These are phyloP conservation scores for Cicer arietinum DNA, from an alignment of 306 rosid genomes.

Conservation along the genomic window DNA sequence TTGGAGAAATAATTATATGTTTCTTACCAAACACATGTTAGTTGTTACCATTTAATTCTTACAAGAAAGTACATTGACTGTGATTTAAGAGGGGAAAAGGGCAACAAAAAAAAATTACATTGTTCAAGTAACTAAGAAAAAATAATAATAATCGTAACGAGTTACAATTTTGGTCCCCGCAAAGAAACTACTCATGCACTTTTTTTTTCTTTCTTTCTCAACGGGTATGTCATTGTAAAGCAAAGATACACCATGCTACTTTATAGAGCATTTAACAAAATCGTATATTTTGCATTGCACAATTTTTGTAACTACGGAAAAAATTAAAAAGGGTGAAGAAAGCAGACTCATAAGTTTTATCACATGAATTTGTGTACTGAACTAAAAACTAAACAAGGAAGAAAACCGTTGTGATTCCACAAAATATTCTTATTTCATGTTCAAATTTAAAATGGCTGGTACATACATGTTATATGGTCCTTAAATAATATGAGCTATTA, in stretches of 20 bases:
- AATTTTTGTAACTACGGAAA: background rate
- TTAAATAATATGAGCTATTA: too few species aligned
- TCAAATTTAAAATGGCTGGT: constrained; percentile 39
- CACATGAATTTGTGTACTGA: constrained; percentile 22
- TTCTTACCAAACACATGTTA: constrained; percentile 43
- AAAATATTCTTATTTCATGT: constrained; percentile 14
- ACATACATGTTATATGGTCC: background rate
- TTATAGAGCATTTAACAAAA: constrained; percentile 34
- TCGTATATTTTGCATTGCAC: background rate
- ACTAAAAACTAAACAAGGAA: constrained; percentile 7
- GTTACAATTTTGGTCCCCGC: background rate
- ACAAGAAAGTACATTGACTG: constrained; percentile 16
- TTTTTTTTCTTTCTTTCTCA: background rate
- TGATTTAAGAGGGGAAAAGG: background rate
- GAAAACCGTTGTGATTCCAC: constrained; percentile 39
- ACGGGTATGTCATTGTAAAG: constrained; percentile 46
- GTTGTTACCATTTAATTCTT: constrained; percentile 34
- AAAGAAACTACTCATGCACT: background rate
- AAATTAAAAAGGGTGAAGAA: constrained; percentile 1
- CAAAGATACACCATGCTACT: constrained; percentile 32
- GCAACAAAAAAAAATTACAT: background rate
- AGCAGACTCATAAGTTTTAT: too few species aligned
- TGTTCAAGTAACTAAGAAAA: constrained; percentile 13
- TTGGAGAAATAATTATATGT: background rate
- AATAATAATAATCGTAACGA: background rate